Conservation (phyloP, 345 rosid species). For the Linum tenue region DNA sequence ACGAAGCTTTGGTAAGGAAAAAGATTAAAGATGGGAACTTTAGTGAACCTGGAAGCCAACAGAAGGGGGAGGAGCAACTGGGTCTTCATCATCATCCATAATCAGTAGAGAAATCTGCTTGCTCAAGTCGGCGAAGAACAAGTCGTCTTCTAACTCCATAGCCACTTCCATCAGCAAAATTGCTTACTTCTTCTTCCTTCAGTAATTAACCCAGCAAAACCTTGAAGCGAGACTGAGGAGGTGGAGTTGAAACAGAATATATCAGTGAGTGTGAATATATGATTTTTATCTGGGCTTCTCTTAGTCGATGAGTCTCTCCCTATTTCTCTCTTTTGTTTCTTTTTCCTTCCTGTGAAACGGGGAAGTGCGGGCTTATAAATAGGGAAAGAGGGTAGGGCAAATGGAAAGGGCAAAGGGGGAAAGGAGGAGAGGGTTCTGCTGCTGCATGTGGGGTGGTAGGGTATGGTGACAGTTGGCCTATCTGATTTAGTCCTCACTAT, state of each 20-base stretch:
- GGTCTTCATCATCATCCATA: slow-evolving; percentile 77
- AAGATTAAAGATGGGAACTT: not conserved
- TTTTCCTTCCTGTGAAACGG: slow-evolving; percentile 9
- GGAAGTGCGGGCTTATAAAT: slow-evolving; percentile 24
- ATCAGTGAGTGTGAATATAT: not conserved
- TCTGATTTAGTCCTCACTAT: slow-evolving; percentile 23
- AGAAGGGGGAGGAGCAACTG: slow-evolving; percentile 41
- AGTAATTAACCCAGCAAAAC: no score
- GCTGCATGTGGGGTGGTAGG: slow-evolving; percentile 49
- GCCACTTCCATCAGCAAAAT: slow-evolving; percentile 29
- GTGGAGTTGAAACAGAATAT: not conserved
- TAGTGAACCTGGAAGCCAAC: slow-evolving; percentile 57
- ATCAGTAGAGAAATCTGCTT: slow-evolving; percentile 85
- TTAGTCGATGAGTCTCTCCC: not conserved
- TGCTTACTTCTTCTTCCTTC: not conserved
- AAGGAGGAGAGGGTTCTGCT: slow-evolving; percentile 8
- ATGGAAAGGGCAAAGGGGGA: slow-evolving; percentile 22
- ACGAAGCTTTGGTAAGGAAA: no score
- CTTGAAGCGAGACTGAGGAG: not conserved
- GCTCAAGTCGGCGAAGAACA: slow-evolving; percentile 84
- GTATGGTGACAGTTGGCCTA: slow-evolving; percentile 36
- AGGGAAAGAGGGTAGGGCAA: slow-evolving; percentile 9
- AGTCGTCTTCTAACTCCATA: slow-evolving; percentile 81
- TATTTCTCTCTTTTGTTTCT: not conserved
- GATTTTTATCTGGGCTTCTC: not conserved